Percentiles rank a stretch among this genome's conserved stretches.
phyloP scores from a whole-genome alignment of 176 grass and related monocot genomes.

The Paspalum notatum region DNA sequence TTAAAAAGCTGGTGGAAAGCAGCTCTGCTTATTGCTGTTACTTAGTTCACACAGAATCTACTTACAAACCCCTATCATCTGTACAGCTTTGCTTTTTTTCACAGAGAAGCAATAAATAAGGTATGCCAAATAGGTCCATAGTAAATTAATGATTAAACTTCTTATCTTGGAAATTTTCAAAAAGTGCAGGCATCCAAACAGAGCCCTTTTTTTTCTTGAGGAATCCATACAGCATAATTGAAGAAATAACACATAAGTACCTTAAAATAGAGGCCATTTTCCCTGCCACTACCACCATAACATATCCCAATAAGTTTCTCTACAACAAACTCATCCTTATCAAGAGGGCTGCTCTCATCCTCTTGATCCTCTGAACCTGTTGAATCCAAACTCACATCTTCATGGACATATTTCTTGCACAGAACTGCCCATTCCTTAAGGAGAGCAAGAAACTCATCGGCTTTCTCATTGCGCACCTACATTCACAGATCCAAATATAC shows the following conservation, averaged over 20 bases:
- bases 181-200: not conserved
- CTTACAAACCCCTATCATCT: too few relatives aligned
- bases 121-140: too few relatives aligned
- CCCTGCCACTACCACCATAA: conserved; percentile 56
- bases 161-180: not conserved
- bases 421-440: conserved; percentile 67
- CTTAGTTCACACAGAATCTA: too few relatives aligned
- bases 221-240: not conserved
- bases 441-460: conserved; percentile 69
- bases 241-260: conserved; percentile 35
- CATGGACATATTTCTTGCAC: conserved; percentile 45
- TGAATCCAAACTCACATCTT: not conserved
- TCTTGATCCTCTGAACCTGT: conserved; percentile 38
- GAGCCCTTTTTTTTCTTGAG: not conserved
- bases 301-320: conserved; percentile 58
- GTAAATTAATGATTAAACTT: not conserved
- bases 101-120: too few relatives aligned
- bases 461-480: conserved; percentile 77
- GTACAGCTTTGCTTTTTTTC: too few relatives aligned
- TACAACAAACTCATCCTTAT: conserved; percentile 67
- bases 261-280: conserved; percentile 66
- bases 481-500: not conserved
- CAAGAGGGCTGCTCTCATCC: conserved; percentile 37
- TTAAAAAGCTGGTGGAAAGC: too few relatives aligned
- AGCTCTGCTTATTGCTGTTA: too few relatives aligned